Conservation (phyloP, 495 filamentous ascomycete species). For the Peziza echinospora region DNA sequence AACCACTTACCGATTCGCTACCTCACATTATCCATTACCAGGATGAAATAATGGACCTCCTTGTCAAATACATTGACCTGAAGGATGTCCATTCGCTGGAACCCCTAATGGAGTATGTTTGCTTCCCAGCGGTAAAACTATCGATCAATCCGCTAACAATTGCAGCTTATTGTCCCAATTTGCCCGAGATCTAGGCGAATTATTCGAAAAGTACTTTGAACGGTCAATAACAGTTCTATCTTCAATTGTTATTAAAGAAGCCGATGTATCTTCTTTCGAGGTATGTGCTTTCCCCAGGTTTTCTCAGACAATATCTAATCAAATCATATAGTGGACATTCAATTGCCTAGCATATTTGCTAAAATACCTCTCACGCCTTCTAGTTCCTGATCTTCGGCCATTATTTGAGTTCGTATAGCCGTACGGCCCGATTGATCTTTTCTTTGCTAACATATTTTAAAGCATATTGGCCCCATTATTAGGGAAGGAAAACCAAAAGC, state of each 20-base stretch:
- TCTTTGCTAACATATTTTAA: background rate
- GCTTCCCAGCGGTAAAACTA: too few relatives aligned
- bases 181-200: conserved; percentile 70
- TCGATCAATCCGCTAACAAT: too few relatives aligned
- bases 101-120: conserved; percentile 46
- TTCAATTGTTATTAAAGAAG: conserved; percentile 38
- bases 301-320: conserved; percentile 32
- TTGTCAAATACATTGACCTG: conserved; percentile 57
- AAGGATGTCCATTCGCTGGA: conserved; percentile 58
- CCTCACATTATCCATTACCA: conserved; percentile 78
- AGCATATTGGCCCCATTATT: conserved; percentile 59
- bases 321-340: conserved; percentile 92
- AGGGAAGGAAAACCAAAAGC: conserved; percentile 58
- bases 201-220: conserved; percentile 72
- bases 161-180: conserved; percentile 57
- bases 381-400: conserved; percentile 67
- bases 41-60: conserved; percentile 53
- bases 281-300: conserved; percentile 19
- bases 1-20: conserved; percentile 64
- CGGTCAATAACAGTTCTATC: conserved; percentile 45
- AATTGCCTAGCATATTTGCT: conserved; percentile 84
- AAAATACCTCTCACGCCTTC: conserved; percentile 75
- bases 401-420: conserved; percentile 33
- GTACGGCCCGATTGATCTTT: background rate
- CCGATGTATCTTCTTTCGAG: conserved; percentile 23